Evolutionary conservation across 192 early-diverging fungal species (phyloP).

Genomic region (Chytriomyces sp.): DNA sequence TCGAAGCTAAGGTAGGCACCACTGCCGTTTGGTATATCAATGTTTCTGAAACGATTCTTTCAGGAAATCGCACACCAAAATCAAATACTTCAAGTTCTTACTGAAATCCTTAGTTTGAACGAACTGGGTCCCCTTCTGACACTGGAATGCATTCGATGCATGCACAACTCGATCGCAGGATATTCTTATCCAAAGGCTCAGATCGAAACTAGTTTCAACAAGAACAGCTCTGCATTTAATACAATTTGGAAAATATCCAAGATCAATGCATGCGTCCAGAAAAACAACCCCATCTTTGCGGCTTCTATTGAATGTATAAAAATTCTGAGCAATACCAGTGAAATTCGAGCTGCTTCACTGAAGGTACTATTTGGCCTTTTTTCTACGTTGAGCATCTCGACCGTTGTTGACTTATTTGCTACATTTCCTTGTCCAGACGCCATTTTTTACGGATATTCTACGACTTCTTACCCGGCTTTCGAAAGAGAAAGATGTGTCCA

Average conservation of each 20-base stretch:
- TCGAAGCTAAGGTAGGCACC: constrained; percentile 36
- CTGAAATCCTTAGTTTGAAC: constrained; percentile 1
- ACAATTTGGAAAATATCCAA: not conserved
- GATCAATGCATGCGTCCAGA: constrained; percentile 10
- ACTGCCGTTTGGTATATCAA: not conserved
- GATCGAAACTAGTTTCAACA: not conserved
- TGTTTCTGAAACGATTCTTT: not conserved
- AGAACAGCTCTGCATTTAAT: not conserved
- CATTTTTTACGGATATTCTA: not conserved
- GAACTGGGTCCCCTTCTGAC: constrained; percentile 30
- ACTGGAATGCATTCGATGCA: constrained; percentile 38
- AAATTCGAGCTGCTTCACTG: constrained; percentile 29
- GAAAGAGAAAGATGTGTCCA: constrained; percentile 37
- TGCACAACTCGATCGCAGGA: constrained; percentile 44
- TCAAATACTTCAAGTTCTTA: not conserved
- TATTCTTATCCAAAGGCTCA: constrained; percentile 24
- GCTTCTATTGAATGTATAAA: constrained; percentile 35
- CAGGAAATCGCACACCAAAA: constrained; percentile 5
- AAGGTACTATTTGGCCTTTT: constrained; percentile 36
- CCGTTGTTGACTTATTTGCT: not conserved
- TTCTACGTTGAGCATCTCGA: too few relatives aligned
- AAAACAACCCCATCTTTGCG: constrained; percentile 20
- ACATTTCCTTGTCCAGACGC: constrained; percentile 9
- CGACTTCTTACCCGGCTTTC: constrained; percentile 8
- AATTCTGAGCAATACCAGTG: constrained; percentile 35